Conservation (phyloP, 31 red algal genomes). For the Odonthalia washingtoniensis region DNA sequence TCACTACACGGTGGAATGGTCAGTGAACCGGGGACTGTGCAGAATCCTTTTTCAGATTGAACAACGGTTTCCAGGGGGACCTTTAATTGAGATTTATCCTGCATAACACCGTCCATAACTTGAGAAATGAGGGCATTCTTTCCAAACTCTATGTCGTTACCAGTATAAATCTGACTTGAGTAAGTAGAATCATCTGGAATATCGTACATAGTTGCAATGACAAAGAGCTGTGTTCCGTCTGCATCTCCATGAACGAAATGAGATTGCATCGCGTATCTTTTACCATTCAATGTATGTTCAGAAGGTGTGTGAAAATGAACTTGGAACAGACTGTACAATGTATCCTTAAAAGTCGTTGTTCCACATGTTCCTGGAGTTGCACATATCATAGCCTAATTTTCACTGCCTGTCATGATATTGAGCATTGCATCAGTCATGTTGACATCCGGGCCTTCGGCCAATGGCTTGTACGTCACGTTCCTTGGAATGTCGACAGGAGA, state of each 20-base stretch:
- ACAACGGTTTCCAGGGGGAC: slow-evolving; percentile 27
- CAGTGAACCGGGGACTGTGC: slow-evolving; percentile 66
- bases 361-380: slow-evolving; percentile 51
- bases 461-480: slow-evolving; percentile 13
- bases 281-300: slow-evolving; percentile 59
- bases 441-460: slow-evolving; percentile 34
- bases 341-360: slow-evolving; percentile 18
- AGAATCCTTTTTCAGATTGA: slow-evolving; percentile 54
- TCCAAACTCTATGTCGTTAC: slow-evolving; percentile 17
- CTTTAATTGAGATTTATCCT: slow-evolving; percentile 9
- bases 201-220: slow-evolving; percentile 73
- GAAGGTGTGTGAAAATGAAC: slow-evolving; percentile 66
- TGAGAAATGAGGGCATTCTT: slow-evolving; percentile 8
- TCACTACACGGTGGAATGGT: slow-evolving; percentile 84
- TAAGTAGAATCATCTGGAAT: too few relatives aligned
- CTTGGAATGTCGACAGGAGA: slow-evolving; percentile 57
- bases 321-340: slow-evolving; percentile 52
- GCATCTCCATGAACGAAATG: slow-evolving; percentile 63
- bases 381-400: slow-evolving; percentile 60
- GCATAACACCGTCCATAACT: slow-evolving; percentile 42
- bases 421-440: slow-evolving; percentile 28
- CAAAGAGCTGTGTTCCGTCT: slow-evolving; percentile 56
- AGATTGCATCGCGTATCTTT: slow-evolving; percentile 53
- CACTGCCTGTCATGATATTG: slow-evolving; percentile 12
- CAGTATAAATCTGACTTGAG: slow-evolving; percentile 13